phyloP scores from a whole-genome alignment of 192 early-diverging fungal genomes.

The Coemansia umbellata region DNA sequence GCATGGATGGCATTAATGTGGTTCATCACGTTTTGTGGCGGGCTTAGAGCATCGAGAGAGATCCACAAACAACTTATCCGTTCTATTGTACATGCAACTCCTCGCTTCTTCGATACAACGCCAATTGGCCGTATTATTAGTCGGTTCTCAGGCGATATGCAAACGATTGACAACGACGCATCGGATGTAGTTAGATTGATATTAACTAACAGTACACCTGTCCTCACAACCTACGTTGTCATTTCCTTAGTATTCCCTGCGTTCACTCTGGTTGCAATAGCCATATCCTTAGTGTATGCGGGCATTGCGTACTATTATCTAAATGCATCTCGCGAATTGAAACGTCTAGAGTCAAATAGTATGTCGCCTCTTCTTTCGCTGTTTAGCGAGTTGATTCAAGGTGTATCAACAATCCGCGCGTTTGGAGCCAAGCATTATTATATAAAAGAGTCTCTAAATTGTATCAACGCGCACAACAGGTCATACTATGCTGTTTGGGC shows the following conservation, averaged over 20 bases:
- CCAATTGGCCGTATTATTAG: conserved; percentile 83
- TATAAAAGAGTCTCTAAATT: conserved; percentile 53
- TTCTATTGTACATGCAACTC: conserved; percentile 60
- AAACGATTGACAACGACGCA: conserved; percentile 64
- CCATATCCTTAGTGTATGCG: conserved; percentile 57
- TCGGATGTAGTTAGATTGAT: conserved; percentile 49
- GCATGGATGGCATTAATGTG: conserved; percentile 35
- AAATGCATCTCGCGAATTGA: conserved; percentile 73
- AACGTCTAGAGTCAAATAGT: conserved; percentile 76
- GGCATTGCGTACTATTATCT: conserved; percentile 67
- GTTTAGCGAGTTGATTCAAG: conserved; percentile 72
- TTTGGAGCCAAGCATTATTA: conserved; percentile 71
- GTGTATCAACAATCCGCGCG: conserved; percentile 76
- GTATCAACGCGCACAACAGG: conserved; percentile 72
- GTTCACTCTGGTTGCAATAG: conserved; percentile 67
- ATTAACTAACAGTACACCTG: conserved; percentile 32
- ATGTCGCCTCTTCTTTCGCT: conserved; percentile 73
- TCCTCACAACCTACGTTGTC: conserved; percentile 53
- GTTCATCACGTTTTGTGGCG: conserved; percentile 47
- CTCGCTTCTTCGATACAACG: conserved; percentile 84
- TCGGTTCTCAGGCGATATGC: conserved; percentile 82
- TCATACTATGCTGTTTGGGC: conserved; percentile 79
- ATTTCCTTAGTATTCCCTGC: conserved; percentile 59
- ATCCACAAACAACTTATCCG: conserved; percentile 58
- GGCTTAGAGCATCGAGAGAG: conserved; percentile 53